Conservation (phyloP, 129 eudicot species). For the Chrysanthemum lavandulifolium region DNA sequence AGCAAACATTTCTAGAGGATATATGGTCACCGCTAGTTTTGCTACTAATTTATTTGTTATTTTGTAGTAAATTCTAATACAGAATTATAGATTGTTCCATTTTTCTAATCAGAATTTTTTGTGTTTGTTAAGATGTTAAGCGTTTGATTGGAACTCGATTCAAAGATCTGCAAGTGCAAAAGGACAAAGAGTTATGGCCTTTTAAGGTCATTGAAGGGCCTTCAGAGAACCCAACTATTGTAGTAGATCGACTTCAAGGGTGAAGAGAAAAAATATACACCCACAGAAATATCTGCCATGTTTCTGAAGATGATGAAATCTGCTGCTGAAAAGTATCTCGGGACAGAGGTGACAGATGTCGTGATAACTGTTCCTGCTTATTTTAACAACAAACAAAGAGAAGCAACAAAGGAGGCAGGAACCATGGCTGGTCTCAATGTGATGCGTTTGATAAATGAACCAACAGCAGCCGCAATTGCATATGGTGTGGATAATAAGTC, state of each 20-base stretch:
- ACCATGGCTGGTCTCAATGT: neutral
- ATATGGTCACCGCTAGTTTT: no score
- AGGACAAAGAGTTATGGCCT: neutral
- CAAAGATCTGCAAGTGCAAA: neutral
- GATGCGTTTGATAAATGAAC: conserved; percentile 20
- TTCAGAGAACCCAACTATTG: neutral
- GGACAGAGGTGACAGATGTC: neutral
- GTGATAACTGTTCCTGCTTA: conserved; percentile 1
- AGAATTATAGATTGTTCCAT: no score
- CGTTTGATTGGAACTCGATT: neutral
- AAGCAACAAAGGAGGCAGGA: neutral
- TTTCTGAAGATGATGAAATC: neutral
- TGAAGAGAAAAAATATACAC: neutral
- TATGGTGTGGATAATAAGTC: conserved; percentile 20
- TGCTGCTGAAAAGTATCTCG: neutral
- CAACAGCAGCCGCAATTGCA: conserved; percentile 35
- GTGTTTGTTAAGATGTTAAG: neutral
- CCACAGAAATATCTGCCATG: neutral
- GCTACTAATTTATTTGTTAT: no score
- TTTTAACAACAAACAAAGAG: neutral
- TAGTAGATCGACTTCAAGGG: neutral
- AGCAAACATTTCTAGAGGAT: no score
- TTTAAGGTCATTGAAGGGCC: no score
- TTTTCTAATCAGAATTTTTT: neutral
- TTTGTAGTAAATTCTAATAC: no score